Conservation (phyloP, 1,284 basidiomycete species). For the Chondrostereum purpureum region DNA sequence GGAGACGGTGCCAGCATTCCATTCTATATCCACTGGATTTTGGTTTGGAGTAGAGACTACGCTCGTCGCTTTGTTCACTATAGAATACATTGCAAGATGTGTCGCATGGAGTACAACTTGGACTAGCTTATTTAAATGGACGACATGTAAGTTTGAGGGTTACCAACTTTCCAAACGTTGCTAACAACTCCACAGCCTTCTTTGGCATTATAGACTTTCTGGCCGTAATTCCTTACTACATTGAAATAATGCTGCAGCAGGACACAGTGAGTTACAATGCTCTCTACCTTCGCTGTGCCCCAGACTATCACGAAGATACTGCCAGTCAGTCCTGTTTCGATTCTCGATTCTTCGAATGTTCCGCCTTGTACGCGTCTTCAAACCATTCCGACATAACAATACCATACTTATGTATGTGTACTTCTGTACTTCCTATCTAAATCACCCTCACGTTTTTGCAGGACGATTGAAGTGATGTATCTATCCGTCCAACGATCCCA, state of each 20-base stretch:
- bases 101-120: constrained; percentile 61
- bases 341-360: constrained; percentile 85
- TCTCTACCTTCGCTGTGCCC: constrained; percentile 4
- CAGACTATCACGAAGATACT: constrained; percentile 3
- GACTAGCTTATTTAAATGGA: constrained; percentile 55
- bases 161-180: constrained; percentile 1
- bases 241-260: constrained; percentile 76
- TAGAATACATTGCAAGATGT: constrained; percentile 66
- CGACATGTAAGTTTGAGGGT: constrained; percentile 48
- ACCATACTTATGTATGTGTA: constrained; percentile 71
- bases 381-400: constrained; percentile 79
- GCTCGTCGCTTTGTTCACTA: constrained; percentile 75
- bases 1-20: constrained; percentile 81
- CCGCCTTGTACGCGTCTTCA: constrained; percentile 78
- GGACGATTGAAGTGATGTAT: constrained; percentile 91
- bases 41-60: constrained; percentile 82
- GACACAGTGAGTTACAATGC: constrained; percentile 60
- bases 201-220: constrained; percentile 84
- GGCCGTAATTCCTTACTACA: constrained; percentile 81
- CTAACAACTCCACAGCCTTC: constrained; percentile 48
- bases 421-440: background rate
- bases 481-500: constrained; percentile 80
- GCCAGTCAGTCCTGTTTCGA: constrained; percentile 74
- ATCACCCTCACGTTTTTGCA: constrained; percentile 20
- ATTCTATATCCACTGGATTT: constrained; percentile 58